A percentile compares a stretch with the other conserved stretches of the same genome.
Conservation (phyloP, 352 stramenopile species). For the Vaucheria bursata region DNA sequence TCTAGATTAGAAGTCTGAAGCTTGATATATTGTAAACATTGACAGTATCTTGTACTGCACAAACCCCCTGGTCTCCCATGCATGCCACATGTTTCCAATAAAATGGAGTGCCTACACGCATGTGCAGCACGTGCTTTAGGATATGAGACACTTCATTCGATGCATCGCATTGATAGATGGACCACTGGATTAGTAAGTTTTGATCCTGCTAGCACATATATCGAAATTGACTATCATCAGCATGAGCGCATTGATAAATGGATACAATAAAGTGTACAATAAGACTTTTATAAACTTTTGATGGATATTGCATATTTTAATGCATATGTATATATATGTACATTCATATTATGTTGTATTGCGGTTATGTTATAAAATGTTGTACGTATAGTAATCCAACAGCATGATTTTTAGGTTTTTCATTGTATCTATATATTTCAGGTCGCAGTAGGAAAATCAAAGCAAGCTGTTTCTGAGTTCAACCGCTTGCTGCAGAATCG, state of each 20-base stretch:
- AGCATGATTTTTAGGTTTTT: too few species aligned
- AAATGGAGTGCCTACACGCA: background rate
- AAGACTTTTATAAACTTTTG: too few species aligned
- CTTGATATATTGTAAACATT: background rate
- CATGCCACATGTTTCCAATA: conserved; percentile 5
- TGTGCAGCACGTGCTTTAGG: background rate
- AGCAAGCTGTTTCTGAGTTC: background rate
- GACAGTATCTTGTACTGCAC: conserved; percentile 2
- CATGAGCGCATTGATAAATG: too few species aligned
- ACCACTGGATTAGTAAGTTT: background rate
- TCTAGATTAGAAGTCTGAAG: background rate
- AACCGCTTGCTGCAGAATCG: background rate
- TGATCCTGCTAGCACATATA: too few species aligned
- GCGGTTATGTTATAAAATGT: too few species aligned
- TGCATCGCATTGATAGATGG: conserved; percentile 8
- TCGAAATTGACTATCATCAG: too few species aligned
- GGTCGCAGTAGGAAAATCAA: background rate
- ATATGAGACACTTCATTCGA: background rate
- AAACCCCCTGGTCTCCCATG: background rate
- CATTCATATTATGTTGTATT: too few species aligned
- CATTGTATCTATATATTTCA: too few species aligned
- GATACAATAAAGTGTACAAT: too few species aligned
- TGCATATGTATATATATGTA: too few species aligned
- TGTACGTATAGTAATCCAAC: too few species aligned
- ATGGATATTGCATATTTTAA: too few species aligned